Percentiles rank a stretch among this genome's conserved stretches.
Conservation (phyloP, 2,329 filamentous ascomycete species). For the Aspergillus terreus region DNA sequence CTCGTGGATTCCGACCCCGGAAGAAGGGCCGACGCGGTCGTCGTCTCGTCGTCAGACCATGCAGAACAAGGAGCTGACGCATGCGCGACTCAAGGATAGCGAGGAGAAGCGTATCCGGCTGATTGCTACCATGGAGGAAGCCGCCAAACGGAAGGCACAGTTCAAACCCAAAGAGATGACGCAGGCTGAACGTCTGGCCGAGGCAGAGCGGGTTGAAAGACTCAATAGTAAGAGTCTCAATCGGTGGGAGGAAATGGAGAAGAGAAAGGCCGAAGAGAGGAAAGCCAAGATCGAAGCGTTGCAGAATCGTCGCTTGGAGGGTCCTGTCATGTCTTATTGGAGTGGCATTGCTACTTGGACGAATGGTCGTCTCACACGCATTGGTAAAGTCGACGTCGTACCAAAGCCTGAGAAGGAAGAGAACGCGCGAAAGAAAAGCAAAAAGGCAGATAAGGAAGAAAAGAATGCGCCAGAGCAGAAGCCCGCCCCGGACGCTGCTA, state of each 20-base stretch:
- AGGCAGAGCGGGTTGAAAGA: conserved; percentile 79
- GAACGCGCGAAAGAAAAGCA: conserved; percentile 39
- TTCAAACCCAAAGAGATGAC: conserved; percentile 78
- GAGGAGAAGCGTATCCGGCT: conserved; percentile 46
- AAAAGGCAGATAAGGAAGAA: conserved; percentile 28
- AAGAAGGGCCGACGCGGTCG: conserved; percentile 59
- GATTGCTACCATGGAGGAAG: conserved; percentile 57
- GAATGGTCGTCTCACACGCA: conserved; percentile 67
- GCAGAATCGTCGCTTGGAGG: conserved; percentile 79
- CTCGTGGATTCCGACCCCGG: conserved; percentile 64
- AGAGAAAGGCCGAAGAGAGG: conserved; percentile 78
- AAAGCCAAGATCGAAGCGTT: conserved; percentile 79
- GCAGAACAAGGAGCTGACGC: conserved; percentile 59
- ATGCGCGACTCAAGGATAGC: conserved; percentile 46
- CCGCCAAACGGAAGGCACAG: conserved; percentile 63
- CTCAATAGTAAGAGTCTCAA: conserved; percentile 87
- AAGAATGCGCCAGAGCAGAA: conserved; percentile 21
- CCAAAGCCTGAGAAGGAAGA: conserved; percentile 43
- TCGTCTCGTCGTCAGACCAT: conserved; percentile 62
- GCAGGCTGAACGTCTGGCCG: conserved; percentile 77
- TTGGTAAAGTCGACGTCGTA: conserved; percentile 59
- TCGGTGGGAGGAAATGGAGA: conserved; percentile 90
- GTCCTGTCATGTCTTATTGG: conserved; percentile 87
- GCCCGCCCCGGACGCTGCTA: conserved; percentile 8
- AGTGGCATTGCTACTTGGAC: conserved; percentile 84